Conservation (phyloP, 2,329 filamentous ascomycete genomes). For the Colletotrichum graminicola region DNA sequence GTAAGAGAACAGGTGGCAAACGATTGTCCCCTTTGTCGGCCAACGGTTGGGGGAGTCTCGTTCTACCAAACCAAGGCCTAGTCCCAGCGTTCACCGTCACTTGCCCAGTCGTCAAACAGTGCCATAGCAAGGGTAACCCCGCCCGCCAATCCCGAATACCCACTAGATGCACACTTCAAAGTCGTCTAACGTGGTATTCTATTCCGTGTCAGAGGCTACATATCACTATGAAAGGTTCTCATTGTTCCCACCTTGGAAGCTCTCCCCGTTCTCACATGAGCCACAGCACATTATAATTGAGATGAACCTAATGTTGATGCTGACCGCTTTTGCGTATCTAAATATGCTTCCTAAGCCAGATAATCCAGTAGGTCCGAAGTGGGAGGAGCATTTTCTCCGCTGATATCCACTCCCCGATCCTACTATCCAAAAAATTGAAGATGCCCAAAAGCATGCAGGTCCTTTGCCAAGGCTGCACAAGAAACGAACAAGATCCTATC, state of each 20-base stretch:
- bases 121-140: background rate
- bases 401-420: background rate
- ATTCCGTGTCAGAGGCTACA: no score
- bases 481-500: slow-evolving; percentile 36
- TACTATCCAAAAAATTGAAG: slow-evolving; percentile 12
- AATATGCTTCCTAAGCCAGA: background rate
- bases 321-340: slow-evolving; percentile 16
- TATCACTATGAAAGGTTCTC: background rate
- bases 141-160: no score
- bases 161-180: no score
- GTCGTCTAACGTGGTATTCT: no score
- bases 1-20: background rate
- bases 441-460: slow-evolving; percentile 20
- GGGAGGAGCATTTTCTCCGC: background rate
- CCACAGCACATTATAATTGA: background rate
- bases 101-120: background rate
- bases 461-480: slow-evolving; percentile 11
- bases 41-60: background rate
- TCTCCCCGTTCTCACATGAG: background rate
- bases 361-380: background rate
- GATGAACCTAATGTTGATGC: background rate
- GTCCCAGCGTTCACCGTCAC: background rate
- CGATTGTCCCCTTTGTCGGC: background rate
- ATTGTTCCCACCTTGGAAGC: background rate
- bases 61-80: no score